phyloP scores from a whole-genome alignment of 2,329 filamentous ascomycete species.

The Claviceps cyperi region DNA sequence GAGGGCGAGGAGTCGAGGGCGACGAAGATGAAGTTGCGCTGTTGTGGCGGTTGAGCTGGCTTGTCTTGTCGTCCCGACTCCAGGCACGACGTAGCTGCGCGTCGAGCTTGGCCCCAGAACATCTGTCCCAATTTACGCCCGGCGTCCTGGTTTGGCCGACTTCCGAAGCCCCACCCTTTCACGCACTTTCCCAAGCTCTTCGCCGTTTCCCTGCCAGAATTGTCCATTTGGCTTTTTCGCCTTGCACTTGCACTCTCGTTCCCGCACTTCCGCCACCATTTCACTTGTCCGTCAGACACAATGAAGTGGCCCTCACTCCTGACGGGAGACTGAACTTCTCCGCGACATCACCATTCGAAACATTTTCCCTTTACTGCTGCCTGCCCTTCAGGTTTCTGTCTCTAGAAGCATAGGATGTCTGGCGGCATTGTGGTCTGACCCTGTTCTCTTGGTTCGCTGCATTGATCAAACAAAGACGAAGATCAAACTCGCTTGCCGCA shows the following conservation, averaged over 20 bases:
- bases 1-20: slow-evolving; percentile 5
- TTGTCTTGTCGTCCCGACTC: slow-evolving; percentile 18
- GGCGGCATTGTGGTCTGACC: not conserved
- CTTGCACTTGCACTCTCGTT: not conserved
- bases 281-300: slow-evolving; percentile 5
- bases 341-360: slow-evolving; percentile 3
- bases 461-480: not conserved
- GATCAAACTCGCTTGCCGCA: not conserved
- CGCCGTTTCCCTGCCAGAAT: not conserved
- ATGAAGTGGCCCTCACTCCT: slow-evolving; percentile 19
- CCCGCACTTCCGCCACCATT: not conserved
- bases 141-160: slow-evolving; percentile 16
- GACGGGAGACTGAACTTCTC: slow-evolving; percentile 9
- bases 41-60: slow-evolving; percentile 18
- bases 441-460: not conserved
- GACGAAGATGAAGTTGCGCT: slow-evolving; percentile 5
- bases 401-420: slow-evolving; percentile 2
- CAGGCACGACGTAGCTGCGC: slow-evolving; percentile 25
- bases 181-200: not conserved
- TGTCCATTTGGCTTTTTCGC: not conserved
- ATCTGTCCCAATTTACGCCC: slow-evolving; percentile 3
- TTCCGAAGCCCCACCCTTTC: slow-evolving; percentile 1
- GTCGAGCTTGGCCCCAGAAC: slow-evolving; percentile 17
- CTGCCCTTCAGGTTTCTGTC: not conserved
- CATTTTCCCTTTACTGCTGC: not conserved